A percentile compares a stretch with the other conserved stretches of the same genome.
Conservation (phyloP, 805 yeast species). For the Candida nitratophila region DNA sequence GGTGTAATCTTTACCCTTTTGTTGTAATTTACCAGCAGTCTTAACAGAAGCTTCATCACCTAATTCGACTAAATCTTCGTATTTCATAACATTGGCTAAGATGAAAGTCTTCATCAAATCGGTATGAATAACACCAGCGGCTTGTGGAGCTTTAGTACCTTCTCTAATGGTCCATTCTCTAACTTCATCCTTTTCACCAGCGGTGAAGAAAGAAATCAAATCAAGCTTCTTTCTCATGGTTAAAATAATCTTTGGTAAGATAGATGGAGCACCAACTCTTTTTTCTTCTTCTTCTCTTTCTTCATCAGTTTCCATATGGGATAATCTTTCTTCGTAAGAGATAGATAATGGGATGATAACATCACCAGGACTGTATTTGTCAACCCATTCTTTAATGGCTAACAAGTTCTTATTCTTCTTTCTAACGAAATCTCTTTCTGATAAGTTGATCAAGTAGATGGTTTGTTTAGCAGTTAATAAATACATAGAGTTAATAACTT, state of each 20-base stretch:
- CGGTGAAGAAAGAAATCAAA: slow-evolving; percentile 78
- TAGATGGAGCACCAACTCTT: slow-evolving; percentile 34
- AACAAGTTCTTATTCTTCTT: slow-evolving; percentile 43
- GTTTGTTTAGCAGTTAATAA: slow-evolving; percentile 88
- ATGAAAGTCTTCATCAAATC: slow-evolving; percentile 79
- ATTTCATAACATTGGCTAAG: slow-evolving; percentile 67
- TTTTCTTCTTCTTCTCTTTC: slow-evolving; percentile 29
- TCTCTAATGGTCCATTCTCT: slow-evolving; percentile 83
- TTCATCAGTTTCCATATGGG: slow-evolving; percentile 72
- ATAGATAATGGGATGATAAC: slow-evolving; percentile 90
- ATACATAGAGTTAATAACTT: slow-evolving; percentile 60
- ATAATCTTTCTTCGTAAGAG: slow-evolving; percentile 83
- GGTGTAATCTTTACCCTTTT: slow-evolving; percentile 70
- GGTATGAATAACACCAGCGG: slow-evolving; percentile 86
- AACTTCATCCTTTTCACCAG: slow-evolving; percentile 72
- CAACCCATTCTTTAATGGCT: slow-evolving; percentile 59
- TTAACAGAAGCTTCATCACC: slow-evolving; percentile 47
- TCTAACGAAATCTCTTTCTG: slow-evolving; percentile 56
- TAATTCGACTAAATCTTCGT: slow-evolving; percentile 47
- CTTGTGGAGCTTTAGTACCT: slow-evolving; percentile 77
- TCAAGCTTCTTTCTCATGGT: slow-evolving; percentile 63
- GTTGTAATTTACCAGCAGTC: slow-evolving; percentile 50
- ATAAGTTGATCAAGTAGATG: slow-evolving; percentile 66
- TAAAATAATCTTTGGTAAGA: slow-evolving; percentile 55
- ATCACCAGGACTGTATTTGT: slow-evolving; percentile 62